phyloP scores from a whole-genome alignment of 2,329 filamentous ascomycete genomes.

The Daldinia eschscholtzii region DNA sequence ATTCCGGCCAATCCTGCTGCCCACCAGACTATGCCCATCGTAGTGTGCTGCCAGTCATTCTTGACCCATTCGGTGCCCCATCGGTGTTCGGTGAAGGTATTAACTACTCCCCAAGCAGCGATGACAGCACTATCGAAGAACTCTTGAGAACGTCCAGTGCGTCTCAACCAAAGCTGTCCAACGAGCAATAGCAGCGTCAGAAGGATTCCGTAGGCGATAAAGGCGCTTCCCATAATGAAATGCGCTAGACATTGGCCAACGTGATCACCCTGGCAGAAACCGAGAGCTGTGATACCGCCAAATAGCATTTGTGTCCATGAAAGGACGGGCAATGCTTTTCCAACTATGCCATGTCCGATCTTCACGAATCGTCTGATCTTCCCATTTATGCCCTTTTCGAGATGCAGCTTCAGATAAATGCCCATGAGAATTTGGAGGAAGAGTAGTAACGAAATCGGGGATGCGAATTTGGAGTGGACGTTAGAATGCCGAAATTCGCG shows the following conservation, averaged over 20 bases:
- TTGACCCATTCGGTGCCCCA: constrained; percentile 91
- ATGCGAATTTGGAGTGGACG: constrained; percentile 84
- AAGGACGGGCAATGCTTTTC: constrained; percentile 87
- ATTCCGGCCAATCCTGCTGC: constrained; percentile 89
- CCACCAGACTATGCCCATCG: constrained; percentile 99
- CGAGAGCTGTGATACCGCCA: constrained; percentile 90
- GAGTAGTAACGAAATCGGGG: constrained; percentile 83
- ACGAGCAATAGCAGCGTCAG: constrained; percentile 88
- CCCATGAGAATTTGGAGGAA: constrained; percentile 82
- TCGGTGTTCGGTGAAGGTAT: constrained; percentile 96
- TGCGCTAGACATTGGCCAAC: constrained; percentile 93
- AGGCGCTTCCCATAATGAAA: constrained; percentile 98
- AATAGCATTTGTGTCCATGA: constrained; percentile 97
- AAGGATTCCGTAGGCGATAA: constrained; percentile 92
- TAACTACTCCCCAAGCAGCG: constrained; percentile 94
- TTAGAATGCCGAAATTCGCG: constrained; percentile 83
- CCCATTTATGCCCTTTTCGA: constrained; percentile 85
- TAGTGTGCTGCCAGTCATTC: constrained; percentile 97
- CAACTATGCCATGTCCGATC: constrained; percentile 80
- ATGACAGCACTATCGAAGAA: constrained; percentile 96
- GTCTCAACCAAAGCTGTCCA: constrained; percentile 87
- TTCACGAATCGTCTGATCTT: constrained; percentile 80
- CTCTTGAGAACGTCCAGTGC: constrained; percentile 89
- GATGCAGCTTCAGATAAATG: constrained; percentile 88
- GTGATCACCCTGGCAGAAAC: constrained; percentile 94